Evolutionary conservation across 306 rosid genomes (phyloP).

Genomic region (Cucurbita pepo): DNA sequence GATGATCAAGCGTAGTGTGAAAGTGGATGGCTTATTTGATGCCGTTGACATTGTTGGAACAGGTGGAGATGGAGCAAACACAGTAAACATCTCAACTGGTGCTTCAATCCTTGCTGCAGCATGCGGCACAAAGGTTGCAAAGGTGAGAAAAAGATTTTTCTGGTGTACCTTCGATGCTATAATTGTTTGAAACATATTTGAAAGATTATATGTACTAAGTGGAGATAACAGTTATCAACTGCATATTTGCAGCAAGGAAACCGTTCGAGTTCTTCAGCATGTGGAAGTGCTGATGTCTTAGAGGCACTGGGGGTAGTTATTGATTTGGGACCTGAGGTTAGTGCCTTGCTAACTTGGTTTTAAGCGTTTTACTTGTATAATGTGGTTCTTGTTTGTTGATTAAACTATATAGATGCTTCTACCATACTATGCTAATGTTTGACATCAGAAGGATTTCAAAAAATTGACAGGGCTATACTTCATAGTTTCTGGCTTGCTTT

Average conservation of each 20-base stretch:
- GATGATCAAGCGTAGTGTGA: slow-evolving; percentile 55
- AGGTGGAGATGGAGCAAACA: slow-evolving; percentile 90
- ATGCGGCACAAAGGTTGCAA: slow-evolving; percentile 87
- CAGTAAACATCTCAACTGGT: slow-evolving; percentile 87
- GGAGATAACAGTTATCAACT: neutral
- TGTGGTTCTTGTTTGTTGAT: neutral
- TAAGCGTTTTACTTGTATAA: neutral
- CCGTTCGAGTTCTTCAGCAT: slow-evolving; percentile 86
- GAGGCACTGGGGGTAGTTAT: slow-evolving; percentile 62
- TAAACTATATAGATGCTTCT: neutral
- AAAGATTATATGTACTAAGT: neutral
- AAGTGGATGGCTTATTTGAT: slow-evolving; percentile 65
- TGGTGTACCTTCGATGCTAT: neutral
- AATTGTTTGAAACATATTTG: neutral
- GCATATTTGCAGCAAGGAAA: slow-evolving; percentile 65
- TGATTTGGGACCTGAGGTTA: slow-evolving; percentile 70
- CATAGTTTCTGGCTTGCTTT: neutral
- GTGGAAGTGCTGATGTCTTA: slow-evolving; percentile 96
- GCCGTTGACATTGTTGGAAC: slow-evolving; percentile 97
- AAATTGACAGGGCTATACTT: neutral
- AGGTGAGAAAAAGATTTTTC: slow-evolving; percentile 24
- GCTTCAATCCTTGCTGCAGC: slow-evolving; percentile 91
- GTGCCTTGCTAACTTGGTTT: slow-evolving; percentile 1
- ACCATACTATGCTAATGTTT: neutral
- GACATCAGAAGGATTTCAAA: neutral